Evolutionary conservation across 495 filamentous ascomycete genomes (phyloP).

Genomic region (Podospora conica): DNA sequence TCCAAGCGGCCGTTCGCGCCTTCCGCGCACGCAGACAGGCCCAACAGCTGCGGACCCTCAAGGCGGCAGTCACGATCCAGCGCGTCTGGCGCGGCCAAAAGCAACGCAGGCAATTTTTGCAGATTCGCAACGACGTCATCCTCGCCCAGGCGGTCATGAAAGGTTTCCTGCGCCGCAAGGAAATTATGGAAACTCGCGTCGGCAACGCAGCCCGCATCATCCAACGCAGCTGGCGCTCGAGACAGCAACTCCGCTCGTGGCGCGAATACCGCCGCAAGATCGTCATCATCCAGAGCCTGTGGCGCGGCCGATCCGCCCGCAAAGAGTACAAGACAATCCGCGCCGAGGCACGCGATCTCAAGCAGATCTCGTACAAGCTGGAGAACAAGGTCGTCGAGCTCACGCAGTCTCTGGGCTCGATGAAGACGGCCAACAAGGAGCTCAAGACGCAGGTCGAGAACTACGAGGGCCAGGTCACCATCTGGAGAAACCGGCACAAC

Average conservation of each 20-base stretch:
- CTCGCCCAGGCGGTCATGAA: constrained; percentile 82
- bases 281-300: constrained; percentile 85
- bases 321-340: constrained; percentile 80
- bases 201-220: constrained; percentile 90
- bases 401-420: constrained; percentile 84
- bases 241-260: constrained; percentile 73
- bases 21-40: constrained; percentile 69
- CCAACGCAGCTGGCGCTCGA: constrained; percentile 81
- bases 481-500: constrained; percentile 86
- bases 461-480: constrained; percentile 92
- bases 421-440: constrained; percentile 89
- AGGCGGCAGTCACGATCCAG: constrained; percentile 90
- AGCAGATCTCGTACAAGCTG: constrained; percentile 97
- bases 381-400: constrained; percentile 99
- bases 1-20: constrained; percentile 70
- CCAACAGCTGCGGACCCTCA: constrained; percentile 72
- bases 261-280: constrained; percentile 82
- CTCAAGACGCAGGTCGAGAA: constrained; percentile 86
- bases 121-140: constrained; percentile 74
- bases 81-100: constrained; percentile 88
- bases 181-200: constrained; percentile 86
- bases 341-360: constrained; percentile 93
- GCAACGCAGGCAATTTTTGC: constrained; percentile 69
- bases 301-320: constrained; percentile 80
- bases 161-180: constrained; percentile 79